Evolutionary conservation across 768 basidiomycete genomes (phyloP).

Genomic region (Boletus rubroflammeus): DNA sequence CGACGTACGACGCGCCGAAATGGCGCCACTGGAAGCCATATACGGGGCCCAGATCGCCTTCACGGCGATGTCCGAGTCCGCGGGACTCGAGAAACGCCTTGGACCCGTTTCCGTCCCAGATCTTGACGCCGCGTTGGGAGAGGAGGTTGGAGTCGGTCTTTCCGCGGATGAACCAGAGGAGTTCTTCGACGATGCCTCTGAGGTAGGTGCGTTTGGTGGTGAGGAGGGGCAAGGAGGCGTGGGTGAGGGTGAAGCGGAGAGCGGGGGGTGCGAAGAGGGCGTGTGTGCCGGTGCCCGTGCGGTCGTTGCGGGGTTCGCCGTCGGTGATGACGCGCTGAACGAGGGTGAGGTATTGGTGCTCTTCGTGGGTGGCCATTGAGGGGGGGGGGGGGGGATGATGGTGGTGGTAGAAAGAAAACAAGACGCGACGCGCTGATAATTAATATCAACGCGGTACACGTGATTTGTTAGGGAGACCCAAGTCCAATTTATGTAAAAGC

Average conservation of each 20-base stretch:
- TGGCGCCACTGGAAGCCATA: constrained; percentile 98
- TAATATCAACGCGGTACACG: constrained; percentile 1
- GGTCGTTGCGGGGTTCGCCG: constrained; percentile 80
- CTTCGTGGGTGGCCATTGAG: constrained; percentile 55
- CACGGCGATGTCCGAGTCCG: constrained; percentile 78
- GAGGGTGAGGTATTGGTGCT: constrained; percentile 84
- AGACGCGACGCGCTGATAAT: constrained; percentile 8
- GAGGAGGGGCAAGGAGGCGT: constrained; percentile 77
- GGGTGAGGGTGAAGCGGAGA: constrained; percentile 81
- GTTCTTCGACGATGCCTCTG: constrained; percentile 88
- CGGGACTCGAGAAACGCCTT: constrained; percentile 80
- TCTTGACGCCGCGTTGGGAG: constrained; percentile 80
- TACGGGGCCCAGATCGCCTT: constrained; percentile 94
- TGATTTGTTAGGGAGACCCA: too few relatives aligned
- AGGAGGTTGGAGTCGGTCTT: constrained; percentile 77
- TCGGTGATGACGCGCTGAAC: constrained; percentile 70
- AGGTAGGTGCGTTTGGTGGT: constrained; percentile 95
- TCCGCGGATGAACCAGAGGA: constrained; percentile 91
- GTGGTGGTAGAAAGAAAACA: constrained; percentile 5
- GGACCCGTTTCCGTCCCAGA: constrained; percentile 97
- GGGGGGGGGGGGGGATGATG: not conserved
- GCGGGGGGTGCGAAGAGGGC: constrained; percentile 89
- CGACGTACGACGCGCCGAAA: constrained; percentile 80
- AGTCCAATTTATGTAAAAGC: too few relatives aligned
- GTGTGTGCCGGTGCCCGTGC: constrained; percentile 92